Evolutionary conservation across 768 basidiomycete species (phyloP), one percentile per base, ranked within the genome.

Genomic region (Steccherinum ochraceum): DNA sequence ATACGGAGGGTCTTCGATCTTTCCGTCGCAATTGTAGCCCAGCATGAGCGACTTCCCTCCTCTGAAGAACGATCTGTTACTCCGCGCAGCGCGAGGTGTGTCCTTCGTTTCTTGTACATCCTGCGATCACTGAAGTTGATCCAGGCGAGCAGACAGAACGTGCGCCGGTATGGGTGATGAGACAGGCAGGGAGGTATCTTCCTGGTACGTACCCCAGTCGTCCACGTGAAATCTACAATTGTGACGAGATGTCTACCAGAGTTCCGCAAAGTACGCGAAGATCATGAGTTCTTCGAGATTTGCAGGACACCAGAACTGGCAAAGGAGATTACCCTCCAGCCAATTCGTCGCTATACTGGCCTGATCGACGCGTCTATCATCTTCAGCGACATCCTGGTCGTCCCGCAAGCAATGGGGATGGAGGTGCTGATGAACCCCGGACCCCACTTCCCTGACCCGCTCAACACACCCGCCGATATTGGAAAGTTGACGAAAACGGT

Each of bases 161-260:
- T 50, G 92, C 93, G 5, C 93, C 94, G n/a, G 92, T 93, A 51
- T 97, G 94, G 94, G 88, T 95, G 46, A 97, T 97, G 94, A 81
- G 94, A 27, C 94, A 97, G 66, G 94, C 94, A 20, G 94, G 94
- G 45, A 82, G 94, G 48, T 94, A 95, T 71, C 81, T 97, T 43
- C 94, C 94, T 68, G 94, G 89, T 89, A 60, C 63, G 69, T 64
- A 52, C 44, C n/a, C 41, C 53, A 26, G 2, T 2, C 13, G 24
- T 56, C 47, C 42, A 39, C 41, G 41, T 46, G 49, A 18, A 49
- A 46, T 47, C 13, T 35, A 20, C n/a, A n/a, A n/a, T n/a, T n/a
- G n/a, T n/a, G n/a, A n/a, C n/a, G n/a, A n/a, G n/a, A n/a, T 12
- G 16, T 3, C 20, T 7, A 13, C 7, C 65, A 95, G 95, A 97